phyloP scores from a whole-genome alignment of 805 yeast genomes.

The Suhomyces canberraensis region DNA sequence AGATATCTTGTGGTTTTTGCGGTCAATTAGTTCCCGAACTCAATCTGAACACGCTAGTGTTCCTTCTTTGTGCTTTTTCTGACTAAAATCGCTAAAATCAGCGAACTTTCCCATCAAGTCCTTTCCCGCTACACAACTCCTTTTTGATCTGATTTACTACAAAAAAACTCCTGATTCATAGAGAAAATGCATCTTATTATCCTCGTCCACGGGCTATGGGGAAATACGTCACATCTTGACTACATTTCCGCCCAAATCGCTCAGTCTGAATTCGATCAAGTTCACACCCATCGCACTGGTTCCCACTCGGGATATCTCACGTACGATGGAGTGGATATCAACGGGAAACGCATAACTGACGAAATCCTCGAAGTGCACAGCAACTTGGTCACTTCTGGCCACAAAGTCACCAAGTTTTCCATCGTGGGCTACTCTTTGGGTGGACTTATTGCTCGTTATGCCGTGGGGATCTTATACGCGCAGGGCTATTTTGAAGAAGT shows the following conservation, averaged over 20 bases:
- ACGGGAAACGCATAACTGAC: conserved; percentile 70
- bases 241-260: conserved; percentile 51
- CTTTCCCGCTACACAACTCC: too few relatives aligned
- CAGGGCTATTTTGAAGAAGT: conserved; percentile 51
- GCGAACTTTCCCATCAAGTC: too few relatives aligned
- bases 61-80: too few relatives aligned
- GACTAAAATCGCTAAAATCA: too few relatives aligned
- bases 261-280: conserved; percentile 17
- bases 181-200: conserved; percentile 78
- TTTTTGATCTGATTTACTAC: too few relatives aligned
- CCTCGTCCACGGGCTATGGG: conserved; percentile 84
- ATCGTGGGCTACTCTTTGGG: conserved; percentile 88
- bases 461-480: conserved; percentile 65
- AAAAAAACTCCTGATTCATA: too few relatives aligned
- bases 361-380: conserved; percentile 47
- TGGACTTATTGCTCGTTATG: conserved; percentile 78
- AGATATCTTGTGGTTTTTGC: too few relatives aligned
- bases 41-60: too few relatives aligned
- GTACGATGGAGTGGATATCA: conserved; percentile 83
- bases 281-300: conserved; percentile 49
- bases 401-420: conserved; percentile 62
- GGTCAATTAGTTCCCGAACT: too few relatives aligned
- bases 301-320: conserved; percentile 74
- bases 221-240: conserved; percentile 63
- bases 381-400: conserved; percentile 13